These are phyloP conservation scores for Mycogone perniciosa DNA, from an alignment of 2,329 filamentous ascomycete species.

Conservation along the genomic window DNA sequence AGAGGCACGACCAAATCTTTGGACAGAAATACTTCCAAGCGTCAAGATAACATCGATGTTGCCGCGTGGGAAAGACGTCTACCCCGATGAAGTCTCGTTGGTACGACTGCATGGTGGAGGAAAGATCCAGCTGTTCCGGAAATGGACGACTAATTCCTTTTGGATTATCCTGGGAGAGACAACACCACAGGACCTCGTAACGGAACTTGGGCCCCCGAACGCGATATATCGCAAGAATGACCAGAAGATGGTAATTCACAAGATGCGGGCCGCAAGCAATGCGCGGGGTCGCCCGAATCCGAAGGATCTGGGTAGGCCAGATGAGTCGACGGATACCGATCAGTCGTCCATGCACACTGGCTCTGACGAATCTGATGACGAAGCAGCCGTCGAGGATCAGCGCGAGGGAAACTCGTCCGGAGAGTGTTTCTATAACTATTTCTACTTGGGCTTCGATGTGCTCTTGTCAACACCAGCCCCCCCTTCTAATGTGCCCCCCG, in stretches of 20 bases:
- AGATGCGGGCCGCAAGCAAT: conserved; percentile 49
- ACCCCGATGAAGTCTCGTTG: conserved; percentile 83
- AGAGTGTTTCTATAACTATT: conserved; percentile 96
- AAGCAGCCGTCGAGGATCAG: conserved; percentile 53
- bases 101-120: conserved; percentile 74
- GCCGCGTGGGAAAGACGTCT: conserved; percentile 66
- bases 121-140: conserved; percentile 68
- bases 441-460: conserved; percentile 89
- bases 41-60: conserved; percentile 65
- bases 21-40: conserved; percentile 66
- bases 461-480: conserved; percentile 72
- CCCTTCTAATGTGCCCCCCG: conserved; percentile 56
- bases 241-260: conserved; percentile 80
- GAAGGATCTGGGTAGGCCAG: conserved; percentile 39
- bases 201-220: conserved; percentile 86
- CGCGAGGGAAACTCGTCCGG: conserved; percentile 49
- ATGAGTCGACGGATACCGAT: conserved; percentile 64
- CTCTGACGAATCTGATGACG: conserved; percentile 60
- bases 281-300: conserved; percentile 40
- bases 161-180: conserved; percentile 77
- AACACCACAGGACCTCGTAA: conserved; percentile 83
- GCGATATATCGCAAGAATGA: conserved; percentile 91
- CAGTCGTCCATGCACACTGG: conserved; percentile 67
- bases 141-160: conserved; percentile 59
- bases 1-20: conserved; percentile 69